Percentiles rank a stretch among this genome's conserved stretches.
Conservation (phyloP, 2,329 filamentous ascomycete species). For the Sporothrix protearum region DNA sequence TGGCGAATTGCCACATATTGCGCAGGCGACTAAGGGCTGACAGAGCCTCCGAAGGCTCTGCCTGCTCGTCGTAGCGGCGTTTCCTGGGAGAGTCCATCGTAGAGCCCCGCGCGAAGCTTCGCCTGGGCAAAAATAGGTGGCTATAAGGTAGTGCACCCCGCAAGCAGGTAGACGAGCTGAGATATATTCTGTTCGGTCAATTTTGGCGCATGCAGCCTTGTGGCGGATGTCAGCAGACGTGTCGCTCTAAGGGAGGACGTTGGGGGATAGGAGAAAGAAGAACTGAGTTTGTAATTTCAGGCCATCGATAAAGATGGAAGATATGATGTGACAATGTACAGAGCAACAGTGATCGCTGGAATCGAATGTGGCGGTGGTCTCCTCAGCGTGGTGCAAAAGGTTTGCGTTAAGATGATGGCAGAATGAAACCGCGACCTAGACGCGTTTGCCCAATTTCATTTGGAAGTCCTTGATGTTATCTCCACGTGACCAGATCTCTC, state of each 20-base stretch:
- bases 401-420: background rate
- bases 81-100: slow-evolving; percentile 26
- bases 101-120: no score
- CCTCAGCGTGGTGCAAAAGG: no score
- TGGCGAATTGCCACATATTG: slow-evolving; percentile 94
- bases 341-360: background rate
- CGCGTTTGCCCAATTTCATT: background rate
- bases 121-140: background rate
- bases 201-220: background rate
- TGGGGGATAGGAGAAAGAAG: background rate
- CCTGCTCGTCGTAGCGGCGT: slow-evolving; percentile 32
- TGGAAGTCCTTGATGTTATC: background rate
- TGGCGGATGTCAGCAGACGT: background rate
- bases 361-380: background rate
- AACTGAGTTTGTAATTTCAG: background rate
- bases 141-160: background rate
- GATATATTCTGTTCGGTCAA: background rate
- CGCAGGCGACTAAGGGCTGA: slow-evolving; percentile 64
- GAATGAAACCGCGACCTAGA: background rate
- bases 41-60: slow-evolving; percentile 39
- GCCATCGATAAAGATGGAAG: background rate
- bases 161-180: background rate
- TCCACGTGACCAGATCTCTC: background rate
- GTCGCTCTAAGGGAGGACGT: background rate
- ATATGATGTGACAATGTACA: background rate